Percentiles rank a stretch among this genome's conserved stretches.
Evolutionary conservation across 169 alveolate genomes (phyloP).

Genomic region (Theileria equi): DNA sequence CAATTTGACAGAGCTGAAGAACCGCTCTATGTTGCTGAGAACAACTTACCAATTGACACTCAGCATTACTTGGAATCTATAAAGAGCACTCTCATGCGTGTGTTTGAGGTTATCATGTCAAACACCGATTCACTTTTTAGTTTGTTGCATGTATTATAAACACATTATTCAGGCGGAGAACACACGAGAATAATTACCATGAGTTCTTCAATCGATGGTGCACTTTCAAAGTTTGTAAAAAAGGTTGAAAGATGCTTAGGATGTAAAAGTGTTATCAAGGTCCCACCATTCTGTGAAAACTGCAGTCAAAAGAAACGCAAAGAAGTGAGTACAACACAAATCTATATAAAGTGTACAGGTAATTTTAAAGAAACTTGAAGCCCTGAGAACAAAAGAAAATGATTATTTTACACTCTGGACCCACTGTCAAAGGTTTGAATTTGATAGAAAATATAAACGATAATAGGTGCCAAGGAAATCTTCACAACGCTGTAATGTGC

Average conservation of each 20-base stretch:
- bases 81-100: slow-evolving; percentile 88
- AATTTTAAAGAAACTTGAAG: slow-evolving; percentile 67
- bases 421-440: slow-evolving; percentile 86
- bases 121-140: slow-evolving; percentile 88
- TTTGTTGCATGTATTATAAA: slow-evolving; percentile 79
- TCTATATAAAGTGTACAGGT: slow-evolving; percentile 1
- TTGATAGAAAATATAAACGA: not conserved
- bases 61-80: slow-evolving; percentile 95
- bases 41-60: slow-evolving; percentile 95
- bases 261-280: slow-evolving; percentile 85
- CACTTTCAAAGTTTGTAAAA: slow-evolving; percentile 87
- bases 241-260: slow-evolving; percentile 88
- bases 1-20: slow-evolving; percentile 98
- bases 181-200: slow-evolving; percentile 64
- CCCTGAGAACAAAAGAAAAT: slow-evolving; percentile 83
- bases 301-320: slow-evolving; percentile 66
- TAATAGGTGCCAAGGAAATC: slow-evolving; percentile 92
- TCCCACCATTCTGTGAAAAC: slow-evolving; percentile 72
- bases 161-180: slow-evolving; percentile 69
- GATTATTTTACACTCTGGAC: slow-evolving; percentile 93
- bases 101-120: slow-evolving; percentile 89
- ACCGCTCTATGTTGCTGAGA: slow-evolving; percentile 95
- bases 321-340: slow-evolving; percentile 72
- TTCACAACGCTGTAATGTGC: slow-evolving; percentile 94
- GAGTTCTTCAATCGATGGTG: slow-evolving; percentile 70